Base-by-base conservation (phyloP, 2,329 filamentous ascomycete species). In the Didymella pinodella region DNA sequence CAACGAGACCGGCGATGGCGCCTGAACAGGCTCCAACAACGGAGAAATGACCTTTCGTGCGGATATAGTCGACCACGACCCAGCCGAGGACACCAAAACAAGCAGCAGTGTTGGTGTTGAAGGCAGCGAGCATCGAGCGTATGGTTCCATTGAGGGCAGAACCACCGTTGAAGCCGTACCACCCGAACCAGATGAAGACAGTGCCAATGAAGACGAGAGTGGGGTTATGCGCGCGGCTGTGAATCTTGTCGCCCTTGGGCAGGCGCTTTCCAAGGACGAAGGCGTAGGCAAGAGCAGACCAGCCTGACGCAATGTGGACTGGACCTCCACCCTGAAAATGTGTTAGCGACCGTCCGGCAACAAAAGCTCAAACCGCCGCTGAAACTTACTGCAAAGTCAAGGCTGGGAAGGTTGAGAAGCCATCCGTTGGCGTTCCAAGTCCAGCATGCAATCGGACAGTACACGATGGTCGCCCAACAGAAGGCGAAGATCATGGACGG, bases 381-480 rank as follows among this genome's bases (percentile, higher is more conserved):
- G 31, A 10, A 20, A 25, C 56, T 31, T 54, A 59, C 86, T 14
- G 85, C 86, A 54, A 86, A 88, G 68, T 88, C 86, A 60, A 85
- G 80, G 0, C 83, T 81, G 0, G 84, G 83, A 2, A 89, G 81
- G 22, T 87, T 84, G 73, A 80, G 88, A 0, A 89, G 77, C 87
- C 87, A 90, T 11, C 87, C 87, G 51, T 83, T 67, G n/a, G 82
- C 69, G 66, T 89, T 89, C 87, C 87, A 90, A 4, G 86, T 87
- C 86, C 86, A 89, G 76, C 83, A 87, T 0, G 86, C 86, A 34
- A 89, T 83, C 0, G 83, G 82, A 64, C 82, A 88, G 74, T 89
- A 89, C 2, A 89, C 87, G 54, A 88, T 80, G 0, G 87, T 89
- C 0, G 86, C 85, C 86, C 86, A 89, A 67, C 79, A 83, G 70